phyloP scores from a whole-genome alignment of 768 basidiomycete genomes.

The Kwoniella mangroviensis region DNA sequence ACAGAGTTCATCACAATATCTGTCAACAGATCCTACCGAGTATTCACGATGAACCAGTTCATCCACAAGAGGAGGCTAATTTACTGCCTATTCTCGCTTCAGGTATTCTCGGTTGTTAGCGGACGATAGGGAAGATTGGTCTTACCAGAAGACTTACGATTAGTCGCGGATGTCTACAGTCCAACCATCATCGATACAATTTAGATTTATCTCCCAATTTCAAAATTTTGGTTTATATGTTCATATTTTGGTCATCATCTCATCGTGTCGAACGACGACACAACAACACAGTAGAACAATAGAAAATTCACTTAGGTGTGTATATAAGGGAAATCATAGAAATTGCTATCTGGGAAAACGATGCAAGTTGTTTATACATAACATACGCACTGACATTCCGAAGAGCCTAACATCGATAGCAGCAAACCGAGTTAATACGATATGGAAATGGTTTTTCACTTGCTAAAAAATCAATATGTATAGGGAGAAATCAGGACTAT shows the following conservation, averaged over 20 bases:
- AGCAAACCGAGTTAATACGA: too few species aligned
- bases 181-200: background rate
- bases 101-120: conserved; percentile 42
- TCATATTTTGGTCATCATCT: background rate
- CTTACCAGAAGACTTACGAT: conserved; percentile 31
- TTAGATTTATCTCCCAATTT: background rate
- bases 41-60: too few species aligned
- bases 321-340: too few species aligned
- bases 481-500: too few species aligned
- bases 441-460: too few species aligned
- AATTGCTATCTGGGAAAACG: too few species aligned
- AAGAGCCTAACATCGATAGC: too few species aligned
- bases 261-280: background rate
- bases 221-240: background rate
- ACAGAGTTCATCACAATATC: too few species aligned
- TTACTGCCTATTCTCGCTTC: background rate
- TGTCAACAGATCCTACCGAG: too few species aligned
- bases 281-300: too few species aligned
- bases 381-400: background rate
- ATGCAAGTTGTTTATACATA: background rate
- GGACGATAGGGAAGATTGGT: conserved; percentile 47
- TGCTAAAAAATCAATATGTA: too few species aligned
- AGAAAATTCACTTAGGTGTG: too few species aligned
- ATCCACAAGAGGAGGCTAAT: background rate
- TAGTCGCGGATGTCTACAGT: background rate